phyloP scores from a whole-genome alignment of 2,329 filamentous ascomycete species.

The Cladosporium cucumerinum region DNA sequence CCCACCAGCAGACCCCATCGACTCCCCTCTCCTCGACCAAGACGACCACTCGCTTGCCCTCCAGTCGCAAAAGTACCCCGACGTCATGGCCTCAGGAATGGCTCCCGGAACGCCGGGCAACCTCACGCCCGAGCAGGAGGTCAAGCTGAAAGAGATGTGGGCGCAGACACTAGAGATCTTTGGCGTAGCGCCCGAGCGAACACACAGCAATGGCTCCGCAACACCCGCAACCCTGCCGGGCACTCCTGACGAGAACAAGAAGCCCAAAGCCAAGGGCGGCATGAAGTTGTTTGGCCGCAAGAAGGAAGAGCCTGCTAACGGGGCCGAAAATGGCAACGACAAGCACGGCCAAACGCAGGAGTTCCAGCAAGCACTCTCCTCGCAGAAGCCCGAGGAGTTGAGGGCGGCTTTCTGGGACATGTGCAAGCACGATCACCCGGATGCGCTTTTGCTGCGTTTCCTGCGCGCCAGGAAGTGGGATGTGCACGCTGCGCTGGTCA shows the following conservation, averaged over 20 bases:
- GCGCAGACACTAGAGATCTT: conserved; percentile 70
- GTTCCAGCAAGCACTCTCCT: conserved; percentile 77
- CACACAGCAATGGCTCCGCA: conserved; percentile 18
- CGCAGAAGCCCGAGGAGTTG: conserved; percentile 72
- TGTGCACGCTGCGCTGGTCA: conserved; percentile 84
- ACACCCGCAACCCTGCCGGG: conserved; percentile 29
- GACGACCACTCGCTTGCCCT: conserved; percentile 18
- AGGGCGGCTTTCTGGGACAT: conserved; percentile 83
- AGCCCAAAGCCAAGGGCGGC: conserved; percentile 47
- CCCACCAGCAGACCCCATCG: not conserved
- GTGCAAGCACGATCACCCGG: conserved; percentile 93
- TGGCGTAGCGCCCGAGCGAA: conserved; percentile 49
- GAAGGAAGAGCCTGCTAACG: conserved; percentile 30
- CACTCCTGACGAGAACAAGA: conserved; percentile 46
- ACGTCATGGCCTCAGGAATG: conserved; percentile 15
- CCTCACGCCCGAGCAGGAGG: conserved; percentile 83
- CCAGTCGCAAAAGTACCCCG: conserved; percentile 18
- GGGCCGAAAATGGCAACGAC: conserved; percentile 62
- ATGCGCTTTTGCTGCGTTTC: conserved; percentile 77
- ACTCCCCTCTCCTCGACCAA: not conserved
- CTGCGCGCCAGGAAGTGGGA: conserved; percentile 94
- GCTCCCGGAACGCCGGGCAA: conserved; percentile 77
- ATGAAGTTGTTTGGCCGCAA: conserved; percentile 14
- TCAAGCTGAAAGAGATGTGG: conserved; percentile 88
- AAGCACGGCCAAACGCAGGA: conserved; percentile 90